Evolutionary conservation across 148 eudicot genomes (phyloP), one percentile per base, ranked within the genome.

Genomic region (Fagopyrum esculentum): DNA sequence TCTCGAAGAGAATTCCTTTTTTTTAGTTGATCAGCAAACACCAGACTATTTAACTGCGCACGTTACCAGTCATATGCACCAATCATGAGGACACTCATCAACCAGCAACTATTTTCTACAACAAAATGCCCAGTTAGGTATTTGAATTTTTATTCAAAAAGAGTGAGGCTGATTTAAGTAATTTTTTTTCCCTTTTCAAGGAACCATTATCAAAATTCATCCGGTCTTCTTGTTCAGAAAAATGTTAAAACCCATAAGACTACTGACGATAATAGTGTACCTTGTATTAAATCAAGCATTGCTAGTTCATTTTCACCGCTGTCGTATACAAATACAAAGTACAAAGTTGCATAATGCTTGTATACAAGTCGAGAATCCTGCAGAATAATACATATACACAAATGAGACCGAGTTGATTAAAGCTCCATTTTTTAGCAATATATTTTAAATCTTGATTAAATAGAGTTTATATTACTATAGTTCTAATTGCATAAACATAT

Each of bases 231-330:
- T 60, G 17, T 35, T 63, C 45, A 11, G n/a, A 29, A 45, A 63
- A 30, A 30, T 12, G 69, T 63, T 7, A 11, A 30, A 63, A 30
- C 40, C 6, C 6, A 63, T 63, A 29, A 6, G 69, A 29, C 11
- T 35, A 35, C 49, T n/a, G 22, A 48, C 72, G 48, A 11, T 13
- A 72, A 45, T 49, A 66, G 44, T 35, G 47, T 86, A 94, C 98
- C 98, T 94, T 94, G 98, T 83, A 94, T 94, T 52, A 94, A 84
- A 80, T 94, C 98, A 79, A 94, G 91, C 85, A 94, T 88, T 9
- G 98, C 98, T 44, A 94, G 86, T 84, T 94, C 98, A 81, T 94
- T 94, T 74, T 94, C 98, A 45, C 90, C 86, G 69, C 81, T 83
- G 77, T 94, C 98, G 77, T 89, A 91, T 75, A 94, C 82, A 80